phyloP scores from a whole-genome alignment of 805 yeast species.

The Pichia californica region DNA sequence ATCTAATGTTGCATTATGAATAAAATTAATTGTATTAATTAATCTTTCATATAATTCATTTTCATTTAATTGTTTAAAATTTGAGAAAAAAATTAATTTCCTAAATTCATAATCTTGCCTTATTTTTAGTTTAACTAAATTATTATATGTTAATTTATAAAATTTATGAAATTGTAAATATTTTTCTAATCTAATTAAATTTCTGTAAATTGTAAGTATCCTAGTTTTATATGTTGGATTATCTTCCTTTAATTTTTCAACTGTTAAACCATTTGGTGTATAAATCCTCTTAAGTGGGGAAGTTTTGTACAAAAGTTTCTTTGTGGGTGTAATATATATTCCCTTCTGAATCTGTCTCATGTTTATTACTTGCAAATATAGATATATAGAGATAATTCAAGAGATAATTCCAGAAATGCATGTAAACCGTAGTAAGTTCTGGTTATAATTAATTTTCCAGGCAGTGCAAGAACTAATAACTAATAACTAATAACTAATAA shows the following conservation, averaged over 20 bases:
- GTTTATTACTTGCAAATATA: too few species aligned
- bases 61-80: neutral
- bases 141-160: slow-evolving; percentile 5
- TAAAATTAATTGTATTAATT: slow-evolving; percentile 22
- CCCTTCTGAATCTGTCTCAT: slow-evolving; percentile 1
- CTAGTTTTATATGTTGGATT: slow-evolving; percentile 6
- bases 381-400: too few species aligned
- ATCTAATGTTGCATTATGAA: slow-evolving; percentile 21
- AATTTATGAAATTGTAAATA: slow-evolving; percentile 11
- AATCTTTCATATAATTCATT: slow-evolving; percentile 14
- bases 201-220: slow-evolving; percentile 18
- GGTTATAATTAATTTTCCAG: too few species aligned
- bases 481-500: too few species aligned
- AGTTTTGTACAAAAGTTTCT: slow-evolving; percentile 5
- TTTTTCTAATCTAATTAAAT: slow-evolving; percentile 14
- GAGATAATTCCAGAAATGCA: too few species aligned
- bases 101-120: slow-evolving; percentile 20
- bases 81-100: slow-evolving; percentile 8
- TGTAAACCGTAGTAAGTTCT: too few species aligned
- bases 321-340: neutral
- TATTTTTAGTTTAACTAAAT: slow-evolving; percentile 17
- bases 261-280: slow-evolving; percentile 19
- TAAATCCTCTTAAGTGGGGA: slow-evolving; percentile 19
- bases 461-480: too few species aligned
- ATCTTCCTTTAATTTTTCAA: slow-evolving; percentile 7